Evolutionary conservation across 2,329 filamentous ascomycete genomes (phyloP).

Genomic region (Verticillium zaregamsianum): DNA sequence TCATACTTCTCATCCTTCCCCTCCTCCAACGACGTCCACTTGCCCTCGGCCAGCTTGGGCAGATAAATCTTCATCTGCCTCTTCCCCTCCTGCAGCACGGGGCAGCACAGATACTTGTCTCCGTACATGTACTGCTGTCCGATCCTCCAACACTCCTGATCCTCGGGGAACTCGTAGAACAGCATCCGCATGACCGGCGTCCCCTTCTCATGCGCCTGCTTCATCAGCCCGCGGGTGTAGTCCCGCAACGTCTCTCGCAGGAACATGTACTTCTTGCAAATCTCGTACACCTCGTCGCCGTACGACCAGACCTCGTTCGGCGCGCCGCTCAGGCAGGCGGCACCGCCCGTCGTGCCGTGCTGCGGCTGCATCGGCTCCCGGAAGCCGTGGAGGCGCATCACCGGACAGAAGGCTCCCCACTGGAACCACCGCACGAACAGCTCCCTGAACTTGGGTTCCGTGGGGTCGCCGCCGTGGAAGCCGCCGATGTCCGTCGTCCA

Average conservation of each 20-base stretch:
- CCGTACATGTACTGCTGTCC: constrained; percentile 64
- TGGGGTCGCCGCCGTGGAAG: constrained; percentile 61
- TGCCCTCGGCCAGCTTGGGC: constrained; percentile 23
- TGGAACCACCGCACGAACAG: constrained; percentile 66
- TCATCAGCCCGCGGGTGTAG: constrained; percentile 57
- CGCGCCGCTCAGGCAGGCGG: constrained; percentile 41
- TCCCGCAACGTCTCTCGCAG: constrained; percentile 54
- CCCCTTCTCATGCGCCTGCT: constrained; percentile 54
- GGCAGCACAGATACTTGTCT: constrained; percentile 51
- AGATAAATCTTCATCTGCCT: constrained; percentile 46
- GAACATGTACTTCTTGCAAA: constrained; percentile 55
- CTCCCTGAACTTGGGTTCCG: constrained; percentile 53
- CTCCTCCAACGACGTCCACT: constrained; percentile 9
- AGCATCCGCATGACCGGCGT: constrained; percentile 57
- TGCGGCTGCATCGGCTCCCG: constrained; percentile 47
- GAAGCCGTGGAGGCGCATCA: constrained; percentile 64
- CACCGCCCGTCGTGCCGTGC: constrained; percentile 12
- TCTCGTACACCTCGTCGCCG: constrained; percentile 54
- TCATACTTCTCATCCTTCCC: constrained; percentile 3
- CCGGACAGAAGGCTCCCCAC: constrained; percentile 63
- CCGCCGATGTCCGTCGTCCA: constrained; percentile 70
- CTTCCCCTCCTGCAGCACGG: constrained; percentile 47
- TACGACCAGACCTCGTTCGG: constrained; percentile 65
- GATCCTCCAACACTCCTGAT: constrained; percentile 49
- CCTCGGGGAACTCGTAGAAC: constrained; percentile 60